A percentile compares a stretch with the other conserved stretches of the same genome.
phyloP scores from a whole-genome alignment of 2,329 filamentous ascomycete species.

The Leptodontidium sp. region DNA sequence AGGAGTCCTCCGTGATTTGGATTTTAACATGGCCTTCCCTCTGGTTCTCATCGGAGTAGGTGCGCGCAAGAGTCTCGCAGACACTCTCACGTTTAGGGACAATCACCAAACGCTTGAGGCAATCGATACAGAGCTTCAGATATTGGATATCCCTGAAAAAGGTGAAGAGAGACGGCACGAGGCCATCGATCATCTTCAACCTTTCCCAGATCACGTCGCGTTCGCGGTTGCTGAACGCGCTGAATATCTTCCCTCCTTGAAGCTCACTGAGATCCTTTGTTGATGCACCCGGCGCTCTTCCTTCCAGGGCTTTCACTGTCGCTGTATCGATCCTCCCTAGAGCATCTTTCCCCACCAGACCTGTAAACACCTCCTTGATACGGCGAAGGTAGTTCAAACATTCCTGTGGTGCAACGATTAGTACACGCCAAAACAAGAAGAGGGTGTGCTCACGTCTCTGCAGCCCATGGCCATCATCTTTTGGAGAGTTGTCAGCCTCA shows the following conservation, averaged over 20 bases:
- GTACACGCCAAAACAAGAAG: slow-evolving; percentile 13
- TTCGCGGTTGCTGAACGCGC: slow-evolving; percentile 44
- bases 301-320: slow-evolving; percentile 47
- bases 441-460: slow-evolving; percentile 20
- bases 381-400: slow-evolving; percentile 11
- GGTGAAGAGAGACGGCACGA: slow-evolving; percentile 49
- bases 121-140: slow-evolving; percentile 43
- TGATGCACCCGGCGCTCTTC: slow-evolving; percentile 45
- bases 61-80: slow-evolving; percentile 21
- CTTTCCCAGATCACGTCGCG: slow-evolving; percentile 45
- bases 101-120: slow-evolving; percentile 42
- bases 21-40: slow-evolving; percentile 35
- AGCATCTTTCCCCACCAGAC: slow-evolving; percentile 4
- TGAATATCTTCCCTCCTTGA: slow-evolving; percentile 47
- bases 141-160: slow-evolving; percentile 51
- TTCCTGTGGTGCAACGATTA: slow-evolving; percentile 12
- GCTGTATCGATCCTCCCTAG: slow-evolving; percentile 5
- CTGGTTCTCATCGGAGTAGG: slow-evolving; percentile 20
- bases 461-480: slow-evolving; percentile 26
- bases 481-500: slow-evolving; percentile 32
- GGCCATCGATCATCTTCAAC: slow-evolving; percentile 37
- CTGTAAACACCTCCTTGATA: slow-evolving; percentile 1
- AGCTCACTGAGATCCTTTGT: slow-evolving; percentile 42
- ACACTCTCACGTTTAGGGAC: slow-evolving; percentile 21
- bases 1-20: slow-evolving; percentile 33